These are phyloP conservation scores for Stropharia rugosoannulata DNA, from an alignment of 768 basidiomycete species.

Conservation along the genomic window DNA sequence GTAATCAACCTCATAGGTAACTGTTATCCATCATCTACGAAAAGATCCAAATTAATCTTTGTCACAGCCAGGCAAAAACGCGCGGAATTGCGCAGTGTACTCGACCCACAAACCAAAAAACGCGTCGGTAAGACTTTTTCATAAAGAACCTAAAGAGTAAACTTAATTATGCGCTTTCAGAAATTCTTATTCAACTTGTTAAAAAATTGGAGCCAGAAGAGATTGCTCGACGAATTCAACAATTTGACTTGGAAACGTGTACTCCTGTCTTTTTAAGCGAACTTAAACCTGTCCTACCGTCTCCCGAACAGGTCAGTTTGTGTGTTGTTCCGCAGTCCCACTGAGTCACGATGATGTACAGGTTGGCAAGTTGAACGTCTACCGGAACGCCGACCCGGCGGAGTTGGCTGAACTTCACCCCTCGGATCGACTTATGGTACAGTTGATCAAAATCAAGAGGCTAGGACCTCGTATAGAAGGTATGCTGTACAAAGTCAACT, in stretches of 20 bases:
- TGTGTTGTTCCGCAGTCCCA: neutral
- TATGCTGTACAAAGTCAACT: slow-evolving; percentile 92
- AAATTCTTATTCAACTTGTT: slow-evolving; percentile 89
- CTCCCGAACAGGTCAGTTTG: slow-evolving; percentile 76
- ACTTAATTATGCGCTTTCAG: slow-evolving; percentile 36
- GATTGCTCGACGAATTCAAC: slow-evolving; percentile 78
- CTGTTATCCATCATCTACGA: slow-evolving; percentile 8
- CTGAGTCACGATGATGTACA: slow-evolving; percentile 23
- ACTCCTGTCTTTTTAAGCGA: slow-evolving; percentile 89
- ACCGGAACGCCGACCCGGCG: slow-evolving; percentile 81
- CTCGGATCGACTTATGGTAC: slow-evolving; percentile 95
- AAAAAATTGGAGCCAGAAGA: slow-evolving; percentile 84
- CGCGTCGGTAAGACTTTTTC: slow-evolving; percentile 70
- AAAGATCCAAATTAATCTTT: neutral
- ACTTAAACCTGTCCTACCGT: slow-evolving; percentile 83
- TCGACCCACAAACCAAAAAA: slow-evolving; percentile 90
- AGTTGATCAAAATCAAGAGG: slow-evolving; percentile 91
- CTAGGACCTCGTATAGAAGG: slow-evolving; percentile 85
- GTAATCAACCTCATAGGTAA: slow-evolving; percentile 88
- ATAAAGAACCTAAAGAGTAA: neutral
- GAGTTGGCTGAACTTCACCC: slow-evolving; percentile 90
- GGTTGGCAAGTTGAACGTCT: slow-evolving; percentile 88
- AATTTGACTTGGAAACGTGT: slow-evolving; percentile 86
- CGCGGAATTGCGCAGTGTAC: slow-evolving; percentile 87
- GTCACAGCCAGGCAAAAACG: slow-evolving; percentile 72